Base-by-base conservation (phyloP, 2,329 filamentous ascomycete species). In the Aspergillus unguis region DNA sequence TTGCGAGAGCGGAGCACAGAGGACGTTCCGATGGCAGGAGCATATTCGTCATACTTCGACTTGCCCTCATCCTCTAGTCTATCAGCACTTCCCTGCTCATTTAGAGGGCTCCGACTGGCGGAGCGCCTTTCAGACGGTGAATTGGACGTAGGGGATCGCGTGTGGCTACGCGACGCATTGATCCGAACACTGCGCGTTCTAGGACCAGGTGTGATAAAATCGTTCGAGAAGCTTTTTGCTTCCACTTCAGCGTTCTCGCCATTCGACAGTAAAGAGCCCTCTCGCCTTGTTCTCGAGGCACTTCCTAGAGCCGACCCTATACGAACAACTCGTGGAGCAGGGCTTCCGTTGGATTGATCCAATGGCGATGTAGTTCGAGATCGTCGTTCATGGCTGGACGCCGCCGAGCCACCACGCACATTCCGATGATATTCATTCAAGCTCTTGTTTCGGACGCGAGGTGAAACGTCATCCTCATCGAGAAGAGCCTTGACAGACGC, bases 401-500 rank as follows among this genome's bases (percentile, higher is more conserved):
- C 56, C 50, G 59, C 57, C n/a, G 57, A 64, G 31, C 55, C 57
- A 10, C 59, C 62, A 45, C 62, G 63, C 26, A 63, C 59, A 51
- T 59, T 62, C 60, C 54, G 63, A 6, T 58, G 48, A 42, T 56
- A 36, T 51, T 60, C 56, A 52, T 59, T 48, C 58, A 64, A 44
- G 53, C 59, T 31, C 64, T 60, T 54, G 64, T 65, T 59, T 59
- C 73, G 56, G 44, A 67, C 44, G 63, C 69, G 57, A 6, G 82
- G 79, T 3, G 75, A 80, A 45, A 82, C 83, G 26, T 68, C 75
- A 58, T 79, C 78, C 56, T 77, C 76, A 47, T 78, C 79, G 48
- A 96, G 79, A 11, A 96, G 78, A 23, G 90, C 92, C 67, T 94
- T 92, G 44, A 92, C 95, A 60, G 94, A 83, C 63, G 92, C 91